Evolutionary conservation across 202 grass and related monocot genomes (phyloP).

Genomic region (Panicum virgatum): DNA sequence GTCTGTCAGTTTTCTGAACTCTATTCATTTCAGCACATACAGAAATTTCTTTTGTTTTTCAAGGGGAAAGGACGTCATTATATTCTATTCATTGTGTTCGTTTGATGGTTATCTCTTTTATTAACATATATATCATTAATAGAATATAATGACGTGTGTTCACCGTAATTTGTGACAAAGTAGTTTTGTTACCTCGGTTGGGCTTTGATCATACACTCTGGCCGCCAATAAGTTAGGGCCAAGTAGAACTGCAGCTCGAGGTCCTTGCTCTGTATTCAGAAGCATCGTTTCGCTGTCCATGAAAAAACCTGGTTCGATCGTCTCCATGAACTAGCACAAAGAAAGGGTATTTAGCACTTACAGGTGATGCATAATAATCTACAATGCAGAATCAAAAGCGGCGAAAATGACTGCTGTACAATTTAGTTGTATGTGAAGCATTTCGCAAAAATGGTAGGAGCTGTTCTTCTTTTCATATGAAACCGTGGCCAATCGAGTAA

Average conservation of each 20-base stretch:
- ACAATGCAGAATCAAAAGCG: too few species aligned
- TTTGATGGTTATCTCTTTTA: not conserved
- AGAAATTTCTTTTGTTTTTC: not conserved
- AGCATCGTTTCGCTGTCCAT: slow-evolving; percentile 42
- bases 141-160: not conserved
- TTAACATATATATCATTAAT: not conserved
- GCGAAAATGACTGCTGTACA: too few species aligned
- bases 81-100: not conserved
- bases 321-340: slow-evolving; percentile 22
- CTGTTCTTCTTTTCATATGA: too few species aligned
- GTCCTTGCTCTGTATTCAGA: slow-evolving; percentile 22
- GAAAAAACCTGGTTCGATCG: slow-evolving; percentile 32
- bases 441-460: too few species aligned
- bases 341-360: not conserved
- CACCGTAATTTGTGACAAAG: not conserved
- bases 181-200: slow-evolving; percentile 36
- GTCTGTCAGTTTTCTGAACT: not conserved
- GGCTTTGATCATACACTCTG: slow-evolving; percentile 41
- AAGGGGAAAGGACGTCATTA: not conserved
- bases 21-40: not conserved
- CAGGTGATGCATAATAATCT: too few species aligned
- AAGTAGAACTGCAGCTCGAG: slow-evolving; percentile 1
- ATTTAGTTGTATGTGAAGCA: too few species aligned
- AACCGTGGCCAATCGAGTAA: too few species aligned
- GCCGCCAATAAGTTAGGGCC: slow-evolving; percentile 44